Evolutionary conservation across 2,329 filamentous ascomycete species (phyloP), one percentile per base, ranked within the genome.

Genomic region (Alternaria postmessia): DNA sequence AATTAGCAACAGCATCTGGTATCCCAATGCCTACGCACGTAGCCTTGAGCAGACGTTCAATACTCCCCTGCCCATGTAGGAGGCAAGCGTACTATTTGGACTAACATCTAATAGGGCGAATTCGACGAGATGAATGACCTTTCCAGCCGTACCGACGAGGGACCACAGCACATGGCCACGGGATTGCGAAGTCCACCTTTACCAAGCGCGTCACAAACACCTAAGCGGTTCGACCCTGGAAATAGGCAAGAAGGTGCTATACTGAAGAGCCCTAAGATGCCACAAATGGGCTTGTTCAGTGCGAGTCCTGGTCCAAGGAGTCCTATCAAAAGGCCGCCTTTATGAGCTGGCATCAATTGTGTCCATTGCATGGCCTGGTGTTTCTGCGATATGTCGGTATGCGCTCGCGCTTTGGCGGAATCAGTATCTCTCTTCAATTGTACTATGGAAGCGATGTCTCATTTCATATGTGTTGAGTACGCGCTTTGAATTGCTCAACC

Each of bases 261-360:
- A 6, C 26, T 66, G 14, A 70, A 57, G 43, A 69, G 67, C 42
- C 63, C 69, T 1, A 66, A 65, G 46, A 39, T 71, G 61, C 75
- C 75, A 20, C 66, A 70, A 12, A 26, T 77, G 6, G 75, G 75
- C 4, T 54, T 70, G 34, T 78, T 77, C 49, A 72, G 67, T 54
- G 71, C 74, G 3, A 72, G 68, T 42, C 70, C 68, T 9, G 39
- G 52, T 6, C 26, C 73, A 3, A 68, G 65, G 20, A 71, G 68
- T 49, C 68, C 68, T 4, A 61, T 73, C 58, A 75, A 70, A 63
- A 65, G 68, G 51, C 66, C 62, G 47, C 66, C 63, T 14, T 72
- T 68, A 47, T 67, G 57, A 66, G 39, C 18, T 11, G 39, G 22
- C 18, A 41, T 24, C 8, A 6, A 18, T 24, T 46, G 28, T 30